These are phyloP conservation scores for Phyllostachys edulis DNA, from an alignment of 176 grass and related monocot species.

Conservation along the genomic window DNA sequence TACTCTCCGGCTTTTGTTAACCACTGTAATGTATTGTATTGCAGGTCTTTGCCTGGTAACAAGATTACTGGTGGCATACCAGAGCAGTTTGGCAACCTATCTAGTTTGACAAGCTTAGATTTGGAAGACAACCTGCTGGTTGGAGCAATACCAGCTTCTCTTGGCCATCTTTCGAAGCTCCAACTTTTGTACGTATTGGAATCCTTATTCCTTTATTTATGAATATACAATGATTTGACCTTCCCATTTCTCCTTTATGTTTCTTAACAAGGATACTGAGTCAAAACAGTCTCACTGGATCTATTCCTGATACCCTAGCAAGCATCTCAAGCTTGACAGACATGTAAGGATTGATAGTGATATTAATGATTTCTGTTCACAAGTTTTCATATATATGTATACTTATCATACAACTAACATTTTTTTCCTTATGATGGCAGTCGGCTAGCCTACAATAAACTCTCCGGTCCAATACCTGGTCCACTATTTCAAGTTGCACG, in stretches of 20 bases:
- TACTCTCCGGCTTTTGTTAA: slow-evolving; percentile 9
- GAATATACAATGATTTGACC: slow-evolving; percentile 16
- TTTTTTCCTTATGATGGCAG: slow-evolving; percentile 48
- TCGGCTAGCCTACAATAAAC: slow-evolving; percentile 81
- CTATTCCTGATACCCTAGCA: slow-evolving; percentile 64
- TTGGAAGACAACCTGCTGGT: slow-evolving; percentile 71
- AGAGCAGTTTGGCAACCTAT: slow-evolving; percentile 69
- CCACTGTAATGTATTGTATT: slow-evolving; percentile 25
- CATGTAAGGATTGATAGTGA: slow-evolving; percentile 65
- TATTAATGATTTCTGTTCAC: slow-evolving; percentile 14
- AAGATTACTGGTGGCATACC: slow-evolving; percentile 79
- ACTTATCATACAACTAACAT: slow-evolving; percentile 27
- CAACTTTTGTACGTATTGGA: slow-evolving; percentile 61
- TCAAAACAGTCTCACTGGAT: slow-evolving; percentile 75
- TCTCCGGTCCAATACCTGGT: slow-evolving; percentile 81
- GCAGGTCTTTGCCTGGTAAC: slow-evolving; percentile 72
- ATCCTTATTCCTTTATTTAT: slow-evolving; percentile 19
- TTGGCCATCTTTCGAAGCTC: slow-evolving; percentile 73
- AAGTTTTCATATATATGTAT: not conserved
- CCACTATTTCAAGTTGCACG: slow-evolving; percentile 81
- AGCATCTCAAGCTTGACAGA: slow-evolving; percentile 69
- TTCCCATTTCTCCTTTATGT: not conserved
- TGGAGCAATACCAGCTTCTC: slow-evolving; percentile 82
- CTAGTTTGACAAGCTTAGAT: slow-evolving; percentile 67
- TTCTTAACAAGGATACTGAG: slow-evolving; percentile 76